Evolutionary conservation across 345 rosid species (phyloP).

Genomic region (Dimocarpus longan): DNA sequence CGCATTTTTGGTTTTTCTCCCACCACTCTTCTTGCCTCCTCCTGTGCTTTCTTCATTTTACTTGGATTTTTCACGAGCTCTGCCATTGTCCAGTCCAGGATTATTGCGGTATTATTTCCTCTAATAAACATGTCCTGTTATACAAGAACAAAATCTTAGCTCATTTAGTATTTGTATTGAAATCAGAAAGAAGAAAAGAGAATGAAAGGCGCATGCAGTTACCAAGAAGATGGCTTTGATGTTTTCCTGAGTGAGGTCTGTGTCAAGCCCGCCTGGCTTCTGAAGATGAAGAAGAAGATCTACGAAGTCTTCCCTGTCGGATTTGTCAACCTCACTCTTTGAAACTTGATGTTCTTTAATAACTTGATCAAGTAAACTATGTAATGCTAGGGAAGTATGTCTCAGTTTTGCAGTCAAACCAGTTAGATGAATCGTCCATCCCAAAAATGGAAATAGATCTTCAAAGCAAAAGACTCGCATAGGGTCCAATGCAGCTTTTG

Average conservation of each 20-base stretch:
- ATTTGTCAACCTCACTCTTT: neutral
- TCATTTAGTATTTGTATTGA: neutral
- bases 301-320: conserved; percentile 24
- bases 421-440: conserved; percentile 25
- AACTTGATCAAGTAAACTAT: conserved; percentile 25
- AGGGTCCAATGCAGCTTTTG: conserved; percentile 11
- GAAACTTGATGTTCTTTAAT: conserved; percentile 15
- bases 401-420: conserved; percentile 17
- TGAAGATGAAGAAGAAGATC: conserved; percentile 33
- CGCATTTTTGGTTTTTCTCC: neutral
- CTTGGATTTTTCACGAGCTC: conserved; percentile 16
- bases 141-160: too few relatives aligned
- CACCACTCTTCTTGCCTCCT: conserved; percentile 10
- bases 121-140: conserved; percentile 20
- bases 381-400: conserved; percentile 17
- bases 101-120: conserved; percentile 15
- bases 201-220: too few relatives aligned
- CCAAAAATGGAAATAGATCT: conserved; percentile 25
- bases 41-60: conserved; percentile 9
- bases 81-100: conserved; percentile 17
- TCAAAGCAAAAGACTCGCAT: conserved; percentile 17
- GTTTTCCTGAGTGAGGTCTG: conserved; percentile 17
- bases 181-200: neutral
- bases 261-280: conserved; percentile 20
- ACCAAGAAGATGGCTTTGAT: conserved; percentile 41